Evolutionary conservation across 352 stramenopile genomes (phyloP), one percentile per base, ranked within the genome.

Genomic region (Globisporangium middletonii): DNA sequence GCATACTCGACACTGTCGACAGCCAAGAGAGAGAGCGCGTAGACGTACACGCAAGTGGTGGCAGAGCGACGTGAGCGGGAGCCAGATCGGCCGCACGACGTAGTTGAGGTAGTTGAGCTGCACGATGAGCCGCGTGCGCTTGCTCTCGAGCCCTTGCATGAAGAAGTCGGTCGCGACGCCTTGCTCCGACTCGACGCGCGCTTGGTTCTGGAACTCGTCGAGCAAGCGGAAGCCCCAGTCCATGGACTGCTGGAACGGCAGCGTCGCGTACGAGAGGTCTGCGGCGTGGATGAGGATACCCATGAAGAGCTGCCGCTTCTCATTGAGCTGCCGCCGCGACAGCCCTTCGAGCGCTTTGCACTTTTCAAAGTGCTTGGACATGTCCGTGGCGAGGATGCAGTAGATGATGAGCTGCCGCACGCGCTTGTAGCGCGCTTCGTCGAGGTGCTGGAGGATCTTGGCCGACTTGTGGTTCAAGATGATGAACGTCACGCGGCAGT

Each of bases 101-200:
- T 86, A 93, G 62, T 83, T 83, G 57, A 86, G 79, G 52, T 88
- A 92, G 62, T 83, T 83, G 53, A 87, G 72, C 53, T 93, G 79
- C 26, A 88, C 77, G 12, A 72, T 90, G 42, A 83, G 61, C 5
- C 80, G 73, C 1, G 71, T 78, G 33, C 33, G 33, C 37, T 73
- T 79, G 30, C 77, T 75, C 48, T 76, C 68, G 0, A 64, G 33
- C 55, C 89, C 59, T 37, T 76, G 72, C 58, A 85, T 72, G 63
- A 84, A 92, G 30, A 74, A 77, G n/a, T 89, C 78, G 4, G 72
- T 72, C 2, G 67, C 9, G 8, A 95, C 59, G 6, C 71, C 65
- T 30, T 75, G 71, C 57, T 86, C 73, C 37, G 65, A 65, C 55
- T 94, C 84, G 48, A 71, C 77, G 43, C 73, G 72, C 0, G 75